Percentiles rank a stretch among this genome's conserved stretches.
Conservation (phyloP, 202 grass and related monocot species). For the Zizania palustris region DNA sequence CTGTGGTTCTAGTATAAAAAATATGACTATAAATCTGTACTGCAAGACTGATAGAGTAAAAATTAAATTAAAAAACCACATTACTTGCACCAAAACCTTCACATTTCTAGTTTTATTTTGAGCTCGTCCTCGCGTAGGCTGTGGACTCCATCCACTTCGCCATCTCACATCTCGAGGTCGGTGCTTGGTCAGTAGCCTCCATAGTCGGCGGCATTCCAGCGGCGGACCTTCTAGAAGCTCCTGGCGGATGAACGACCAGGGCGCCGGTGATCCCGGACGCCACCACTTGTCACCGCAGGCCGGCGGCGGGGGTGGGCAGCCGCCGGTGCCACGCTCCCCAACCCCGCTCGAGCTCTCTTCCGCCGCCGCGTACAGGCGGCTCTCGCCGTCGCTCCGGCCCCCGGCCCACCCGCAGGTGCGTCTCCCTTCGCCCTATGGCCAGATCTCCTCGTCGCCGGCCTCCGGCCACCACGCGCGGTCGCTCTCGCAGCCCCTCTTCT, state of each 20-base stretch:
- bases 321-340: slow-evolving; percentile 48
- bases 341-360: slow-evolving; percentile 51
- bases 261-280: slow-evolving; percentile 25
- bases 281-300: slow-evolving; percentile 43
- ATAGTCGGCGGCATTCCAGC: slow-evolving; percentile 36
- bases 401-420: slow-evolving; percentile 60
- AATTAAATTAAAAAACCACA: not conserved
- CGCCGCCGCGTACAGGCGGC: slow-evolving; percentile 29
- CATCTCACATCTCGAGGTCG: slow-evolving; percentile 20
- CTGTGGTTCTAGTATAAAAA: no score
- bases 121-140: slow-evolving; percentile 18
- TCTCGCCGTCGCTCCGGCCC: slow-evolving; percentile 55
- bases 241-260: slow-evolving; percentile 35
- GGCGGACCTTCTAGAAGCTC: no score
- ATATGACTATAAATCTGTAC: not conserved
- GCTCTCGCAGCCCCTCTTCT: slow-evolving; percentile 75
- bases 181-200: not conserved
- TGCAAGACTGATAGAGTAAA: no score
- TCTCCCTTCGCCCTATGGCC: slow-evolving; percentile 52
- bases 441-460: slow-evolving; percentile 38
- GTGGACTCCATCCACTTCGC: slow-evolving; percentile 27
- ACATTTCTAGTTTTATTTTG: no score
- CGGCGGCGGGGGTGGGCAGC: not conserved
- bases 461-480: slow-evolving; percentile 60
- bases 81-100: not conserved